Evolutionary conservation across 83 land plant genomes (phyloP), one percentile per base, ranked within the genome.

Genomic region (Picea mariana): DNA sequence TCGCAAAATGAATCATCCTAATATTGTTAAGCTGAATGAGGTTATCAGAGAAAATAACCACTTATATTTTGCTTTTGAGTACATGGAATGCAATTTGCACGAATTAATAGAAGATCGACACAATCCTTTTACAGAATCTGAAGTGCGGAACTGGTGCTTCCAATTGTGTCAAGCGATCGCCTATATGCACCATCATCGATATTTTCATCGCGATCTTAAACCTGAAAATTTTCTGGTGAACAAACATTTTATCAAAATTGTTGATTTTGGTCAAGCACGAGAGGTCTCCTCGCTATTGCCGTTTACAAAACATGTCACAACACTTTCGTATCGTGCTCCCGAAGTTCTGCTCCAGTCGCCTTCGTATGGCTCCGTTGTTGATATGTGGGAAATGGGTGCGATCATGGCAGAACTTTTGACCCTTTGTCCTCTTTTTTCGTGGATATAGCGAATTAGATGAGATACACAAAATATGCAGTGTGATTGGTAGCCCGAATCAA

Each of bases 371-470:
- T 20, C 88, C 47, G 84, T 88, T 3, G 60, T 84, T 16, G 93
- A 91, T 68, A 86, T 90, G 87, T 91, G 93, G 93, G 90, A 93
- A 5, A 86, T 91, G 93, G 93, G 93, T 23, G 90, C 88, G 21
- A 87, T 91, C 9, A 91, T 91, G 89, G 93, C 93, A 21, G 93
- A 91, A 69, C 80, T 91, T 16, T 91, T 90, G 71, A 87, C 80
- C 15, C 83, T 90, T 31, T 81, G 62, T 7, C 93, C 93, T 31
- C 81, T 91, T 13, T 91, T 91, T 83, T 87, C 90, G n/a, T n/a
- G n/a, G n/a, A n/a, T n/a, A n/a, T n/a, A 88, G 89, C 63, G 91
- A 89, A 80, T 62, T 62, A 47, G 91, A 89, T 84, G 87, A 89
- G 78, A 84, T 89, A 16, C 62, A 79, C 79, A 84, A 87, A 80